Evolutionary conservation across 2,329 filamentous ascomycete species (phyloP), one percentile per base, ranked within the genome.

Genomic region (Tolypocladium album): DNA sequence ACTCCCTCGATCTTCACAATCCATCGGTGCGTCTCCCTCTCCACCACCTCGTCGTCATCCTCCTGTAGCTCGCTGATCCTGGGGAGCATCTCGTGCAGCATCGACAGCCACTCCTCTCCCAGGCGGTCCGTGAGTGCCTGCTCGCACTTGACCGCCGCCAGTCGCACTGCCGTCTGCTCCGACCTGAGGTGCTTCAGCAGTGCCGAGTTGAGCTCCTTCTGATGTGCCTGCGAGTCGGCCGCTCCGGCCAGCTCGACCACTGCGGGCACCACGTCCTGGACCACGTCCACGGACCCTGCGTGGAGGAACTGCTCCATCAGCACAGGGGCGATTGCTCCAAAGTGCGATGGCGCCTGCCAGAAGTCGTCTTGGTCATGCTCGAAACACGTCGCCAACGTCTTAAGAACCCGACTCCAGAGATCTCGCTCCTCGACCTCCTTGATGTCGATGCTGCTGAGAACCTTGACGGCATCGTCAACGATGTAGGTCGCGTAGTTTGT

Each of bases 1-100:
- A 95, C 88, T 55, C 84, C 87, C 75, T 97, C 93, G 70, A 99
- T 95, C 75, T 87, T 86, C 70, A 88, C 83, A 67, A 97, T 94
- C 93, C 94, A 97, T 68, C 85, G 81, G 70, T 92, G 84, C 43
- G 92, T 93, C 78, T 96, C 92, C 69, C 86, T 80, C 78, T 99
- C 94, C 31, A 99, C 93, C 36, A 82, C 81, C 76, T 97, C 94
- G 70, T 97, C 92, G 66, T 97, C 94, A 71, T 99, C 94, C 71
- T 99, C 94, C 76, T 96, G 88, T 69, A 96, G 74, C 77, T 99
- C 94, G 69, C 90, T 95, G 67, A 99, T 96, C 64, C 93, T 90
- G 24, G 95, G 93, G 71, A 99, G 76, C 88, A 97, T 97, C 81
- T 99, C 94, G 0, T 93, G 91, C 70, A 97, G 74, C 78, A 95